phyloP scores from a whole-genome alignment of 2,329 filamentous ascomycete species.

The Sporothrix mexicana region DNA sequence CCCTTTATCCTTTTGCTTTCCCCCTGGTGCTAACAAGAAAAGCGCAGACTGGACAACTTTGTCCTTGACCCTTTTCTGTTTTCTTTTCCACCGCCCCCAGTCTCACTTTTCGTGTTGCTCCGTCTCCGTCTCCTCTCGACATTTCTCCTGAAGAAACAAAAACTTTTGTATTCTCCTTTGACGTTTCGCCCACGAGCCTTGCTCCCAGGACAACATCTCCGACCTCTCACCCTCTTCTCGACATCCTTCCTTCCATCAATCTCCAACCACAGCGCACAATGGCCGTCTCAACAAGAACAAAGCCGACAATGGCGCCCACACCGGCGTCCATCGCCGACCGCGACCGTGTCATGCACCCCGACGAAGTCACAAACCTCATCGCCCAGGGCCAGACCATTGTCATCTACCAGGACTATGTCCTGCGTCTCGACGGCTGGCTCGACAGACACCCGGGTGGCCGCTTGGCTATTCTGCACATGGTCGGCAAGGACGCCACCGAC shows the following conservation, averaged over 20 bases:
- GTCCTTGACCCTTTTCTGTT: background rate
- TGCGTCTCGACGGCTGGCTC: conserved; percentile 65
- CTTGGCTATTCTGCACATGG: conserved; percentile 66
- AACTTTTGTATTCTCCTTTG: background rate
- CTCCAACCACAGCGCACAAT: background rate
- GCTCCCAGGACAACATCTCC: background rate
- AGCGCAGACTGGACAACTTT: conserved; percentile 25
- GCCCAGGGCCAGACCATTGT: conserved; percentile 62
- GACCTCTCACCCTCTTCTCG: background rate
- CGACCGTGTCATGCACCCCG: conserved; percentile 48
- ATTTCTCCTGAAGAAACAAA: background rate
- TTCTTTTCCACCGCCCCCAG: too few relatives aligned
- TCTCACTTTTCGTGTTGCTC: background rate
- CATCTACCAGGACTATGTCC: conserved; percentile 60
- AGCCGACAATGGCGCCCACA: background rate
- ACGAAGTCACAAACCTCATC: conserved; percentile 58
- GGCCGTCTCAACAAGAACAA: background rate
- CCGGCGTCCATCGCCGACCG: background rate
- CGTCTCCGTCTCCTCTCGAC: conserved; percentile 11
- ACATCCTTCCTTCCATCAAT: background rate
- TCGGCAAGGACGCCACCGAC: conserved; percentile 63
- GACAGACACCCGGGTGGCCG: conserved; percentile 63
- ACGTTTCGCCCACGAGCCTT: background rate
- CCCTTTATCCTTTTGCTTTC: background rate
- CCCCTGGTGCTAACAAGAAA: conserved; percentile 8